Evolutionary conservation across 2,329 filamentous ascomycete genomes (phyloP), one percentile per base, ranked within the genome.

Genomic region (Microdochium trichocladiopsis): DNA sequence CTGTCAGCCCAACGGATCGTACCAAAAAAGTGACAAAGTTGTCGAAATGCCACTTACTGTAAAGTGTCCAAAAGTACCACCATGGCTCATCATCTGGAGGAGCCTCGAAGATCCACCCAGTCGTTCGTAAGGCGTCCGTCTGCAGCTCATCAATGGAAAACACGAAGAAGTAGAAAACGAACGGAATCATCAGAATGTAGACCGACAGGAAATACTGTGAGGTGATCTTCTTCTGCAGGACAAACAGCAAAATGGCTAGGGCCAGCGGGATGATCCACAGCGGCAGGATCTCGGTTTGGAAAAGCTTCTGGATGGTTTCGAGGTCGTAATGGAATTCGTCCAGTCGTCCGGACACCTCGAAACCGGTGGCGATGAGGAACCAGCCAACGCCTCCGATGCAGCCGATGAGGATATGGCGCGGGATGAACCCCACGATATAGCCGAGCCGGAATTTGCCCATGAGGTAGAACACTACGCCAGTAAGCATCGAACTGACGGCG

Each of bases 321-420:
- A 90, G 68, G 57, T 93, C 83, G 66, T 95, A 96, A 58, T 88
- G 83, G 28, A 99, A 79, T 16, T 92, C 91, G 37, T 94, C 86
- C 24, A 99, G 75, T 49, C 93, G 83, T 23, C 92, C 93, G 22
- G 92, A 95, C 9, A 99, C 93, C 64, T 97, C 93, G 53, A 99
- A 83, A 23, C 91, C 94, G 6, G 94, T 99, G 50, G 90, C 83
- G 50, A 96, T 76, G 21, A 99, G 77, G 69, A 99, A 99, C 80
- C 91, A 96, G 4, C 94, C 94, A 9, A 99, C 94, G 56, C 94
- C 94, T 45, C 94, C 94, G 59, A 99, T 97, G 64, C 94, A 99
- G 51, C 94, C 94, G 56, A 96, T 95, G 28, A 99, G 74, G 60
- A 99, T 99, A 61, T 96, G 93, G 47, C 94, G 84, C 4, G 94